These are phyloP conservation scores for Collybiopsis luxurians DNA, from an alignment of 768 basidiomycete species.

Conservation along the genomic window DNA sequence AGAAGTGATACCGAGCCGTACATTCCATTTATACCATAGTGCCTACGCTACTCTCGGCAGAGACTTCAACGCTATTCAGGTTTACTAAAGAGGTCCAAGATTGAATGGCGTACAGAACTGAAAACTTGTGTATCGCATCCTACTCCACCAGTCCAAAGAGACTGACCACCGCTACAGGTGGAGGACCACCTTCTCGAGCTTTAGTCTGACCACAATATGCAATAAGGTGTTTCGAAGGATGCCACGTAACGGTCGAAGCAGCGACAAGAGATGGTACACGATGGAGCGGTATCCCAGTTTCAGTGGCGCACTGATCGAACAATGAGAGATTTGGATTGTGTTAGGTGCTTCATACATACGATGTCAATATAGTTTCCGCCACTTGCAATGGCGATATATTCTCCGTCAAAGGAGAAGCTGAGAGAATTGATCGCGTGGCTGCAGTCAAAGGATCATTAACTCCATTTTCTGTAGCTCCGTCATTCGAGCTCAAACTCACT, in stretches of 20 bases:
- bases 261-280: conserved; percentile 72
- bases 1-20: too few relatives aligned
- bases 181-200: conserved; percentile 59
- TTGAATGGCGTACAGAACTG: too few relatives aligned
- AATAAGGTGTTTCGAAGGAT: conserved; percentile 77
- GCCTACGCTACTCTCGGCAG: too few relatives aligned
- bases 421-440: conserved; percentile 71
- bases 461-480: not conserved
- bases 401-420: conserved; percentile 82
- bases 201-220: conserved; percentile 82
- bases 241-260: conserved; percentile 78
- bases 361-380: conserved; percentile 75
- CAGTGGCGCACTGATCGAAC: conserved; percentile 65
- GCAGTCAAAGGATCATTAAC: conserved; percentile 4
- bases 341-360: conserved; percentile 29
- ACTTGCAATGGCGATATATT: conserved; percentile 77
- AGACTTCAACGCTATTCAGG: too few relatives aligned
- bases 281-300: conserved; percentile 71
- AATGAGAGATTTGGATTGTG: conserved; percentile 5
- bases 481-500: conserved; percentile 46
- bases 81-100: too few relatives aligned
- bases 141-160: conserved; percentile 53
- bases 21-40: too few relatives aligned
- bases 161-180: conserved; percentile 67
- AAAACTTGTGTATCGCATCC: too few relatives aligned